Base-by-base conservation (phyloP, 1,284 basidiomycete genomes). In the Puccinia triticina region DNA sequence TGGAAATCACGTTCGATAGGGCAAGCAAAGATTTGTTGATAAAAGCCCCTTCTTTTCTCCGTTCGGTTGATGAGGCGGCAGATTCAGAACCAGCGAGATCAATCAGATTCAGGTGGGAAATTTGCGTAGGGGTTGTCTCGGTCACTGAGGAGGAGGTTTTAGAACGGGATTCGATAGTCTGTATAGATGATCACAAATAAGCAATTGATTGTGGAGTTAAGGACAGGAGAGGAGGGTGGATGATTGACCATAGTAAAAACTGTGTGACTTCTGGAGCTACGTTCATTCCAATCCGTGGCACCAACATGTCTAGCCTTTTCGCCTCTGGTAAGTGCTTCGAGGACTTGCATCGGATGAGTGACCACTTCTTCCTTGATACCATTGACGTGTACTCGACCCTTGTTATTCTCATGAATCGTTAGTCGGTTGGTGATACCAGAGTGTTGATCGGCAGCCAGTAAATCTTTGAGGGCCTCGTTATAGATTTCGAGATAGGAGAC, bases 11-110 rank as follows among this genome's bases (percentile, higher is more conserved):
- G 59, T 89, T 90, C 53, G 72, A 75, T 29, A 82, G 40, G 12
- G 80, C 71, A 8, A 82, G 61, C 40, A 82, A 48, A n/a, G 80
- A 82, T 57, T 76, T 75, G 85, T 96, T 96, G 88, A 97, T 98
- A 86, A 95, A 96, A 86, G 93, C 94, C 37, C 95, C 95, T 87
- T 98, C 95, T 77, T 92, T 90, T 34, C 95, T 94, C 77, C 95
- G 89, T 83, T 96, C 94, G 87, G 94, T 95, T 88, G 96, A 94
- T 11, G 93, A 93, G 1, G 95, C 96, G 2, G 95, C 95, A 87
- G 93, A 95, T 87, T 99, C 96, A 0, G 94, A 96, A 0, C 96
- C 96, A 67, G 96, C 96, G n/a, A 99, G 89, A 89, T 99, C 96
- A 84, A 97, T 96, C 67, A 97, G 89, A 87, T 91, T 93, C 90